These are phyloP conservation scores for Claviceps cyperi DNA, from an alignment of 2,329 filamentous ascomycete species.

Conservation along the genomic window DNA sequence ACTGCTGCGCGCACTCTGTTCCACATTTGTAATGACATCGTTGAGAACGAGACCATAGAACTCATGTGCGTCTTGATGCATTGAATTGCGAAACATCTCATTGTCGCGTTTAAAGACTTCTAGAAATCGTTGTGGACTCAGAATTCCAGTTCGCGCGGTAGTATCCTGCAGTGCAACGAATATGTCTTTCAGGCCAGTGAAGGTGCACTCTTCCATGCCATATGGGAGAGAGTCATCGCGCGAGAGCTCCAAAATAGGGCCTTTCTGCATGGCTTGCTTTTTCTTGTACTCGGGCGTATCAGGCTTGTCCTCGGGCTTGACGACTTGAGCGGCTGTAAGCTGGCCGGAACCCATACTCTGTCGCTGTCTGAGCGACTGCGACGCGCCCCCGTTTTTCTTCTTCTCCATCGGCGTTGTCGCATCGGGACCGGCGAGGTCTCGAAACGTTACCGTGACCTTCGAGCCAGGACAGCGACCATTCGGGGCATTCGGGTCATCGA, in stretches of 20 bases:
- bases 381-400: slow-evolving; percentile 36
- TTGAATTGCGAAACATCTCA: slow-evolving; percentile 91
- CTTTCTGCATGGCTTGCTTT: slow-evolving; percentile 78
- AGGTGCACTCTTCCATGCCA: slow-evolving; percentile 88
- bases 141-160: slow-evolving; percentile 68
- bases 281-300: slow-evolving; percentile 97
- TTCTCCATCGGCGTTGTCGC: slow-evolving; percentile 26
- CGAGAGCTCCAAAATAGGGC: slow-evolving; percentile 73
- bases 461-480: slow-evolving; percentile 34
- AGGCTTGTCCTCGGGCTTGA: slow-evolving; percentile 75
- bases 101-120: slow-evolving; percentile 90
- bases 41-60: slow-evolving; percentile 94
- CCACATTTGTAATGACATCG: slow-evolving; percentile 86
- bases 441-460: slow-evolving; percentile 46
- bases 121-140: slow-evolving; percentile 83
- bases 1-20: slow-evolving; percentile 62
- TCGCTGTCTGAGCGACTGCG: slow-evolving; percentile 43
- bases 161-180: slow-evolving; percentile 81
- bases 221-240: slow-evolving; percentile 69
- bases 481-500: slow-evolving; percentile 54
- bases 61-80: slow-evolving; percentile 98
- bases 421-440: slow-evolving; percentile 38
- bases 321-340: slow-evolving; percentile 38
- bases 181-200: slow-evolving; percentile 89
- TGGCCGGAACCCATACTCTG: slow-evolving; percentile 39